Evolutionary conservation across 805 yeast genomes (phyloP).

Genomic region (Groenewaldozyma tartarivorans): DNA sequence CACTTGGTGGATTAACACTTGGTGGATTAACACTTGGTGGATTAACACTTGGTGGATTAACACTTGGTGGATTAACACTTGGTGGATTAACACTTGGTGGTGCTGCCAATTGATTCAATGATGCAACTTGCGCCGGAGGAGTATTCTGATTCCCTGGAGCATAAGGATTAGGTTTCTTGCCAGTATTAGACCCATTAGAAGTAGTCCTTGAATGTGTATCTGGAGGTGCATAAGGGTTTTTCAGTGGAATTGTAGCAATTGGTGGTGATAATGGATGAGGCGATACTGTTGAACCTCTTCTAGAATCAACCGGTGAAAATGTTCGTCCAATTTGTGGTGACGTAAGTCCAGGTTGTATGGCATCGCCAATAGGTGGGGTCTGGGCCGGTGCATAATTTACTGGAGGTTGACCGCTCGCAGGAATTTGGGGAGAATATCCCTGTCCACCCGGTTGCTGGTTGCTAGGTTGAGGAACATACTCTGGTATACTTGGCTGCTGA

Average conservation of each 20-base stretch:
- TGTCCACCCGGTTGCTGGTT: too few species aligned
- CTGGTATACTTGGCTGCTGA: too few species aligned
- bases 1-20: not conserved
- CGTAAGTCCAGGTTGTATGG: too few species aligned
- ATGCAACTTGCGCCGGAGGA: not conserved
- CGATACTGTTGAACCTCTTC: not conserved
- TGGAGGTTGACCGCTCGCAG: too few species aligned
- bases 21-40: not conserved
- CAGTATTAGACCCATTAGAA: constrained; percentile 4
- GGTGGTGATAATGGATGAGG: constrained; percentile 9
- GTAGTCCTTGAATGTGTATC: constrained; percentile 6
- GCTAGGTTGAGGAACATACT: too few species aligned
- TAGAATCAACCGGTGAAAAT: constrained; percentile 1
- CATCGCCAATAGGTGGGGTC: too few species aligned
- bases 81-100: not conserved
- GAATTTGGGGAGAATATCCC: too few species aligned
- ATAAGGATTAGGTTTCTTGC: constrained; percentile 5
- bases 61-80: not conserved
- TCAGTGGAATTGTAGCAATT: constrained; percentile 9
- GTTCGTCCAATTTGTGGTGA: not conserved
- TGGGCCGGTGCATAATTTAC: too few species aligned
- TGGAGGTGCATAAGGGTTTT: constrained; percentile 15
- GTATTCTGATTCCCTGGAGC: constrained; percentile 4
- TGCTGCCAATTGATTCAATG: not conserved
- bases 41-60: not conserved